A percentile compares a stretch with the other conserved stretches of the same genome.
Conservation (phyloP, 768 basidiomycete species). For the Leccinum rimulosum region DNA sequence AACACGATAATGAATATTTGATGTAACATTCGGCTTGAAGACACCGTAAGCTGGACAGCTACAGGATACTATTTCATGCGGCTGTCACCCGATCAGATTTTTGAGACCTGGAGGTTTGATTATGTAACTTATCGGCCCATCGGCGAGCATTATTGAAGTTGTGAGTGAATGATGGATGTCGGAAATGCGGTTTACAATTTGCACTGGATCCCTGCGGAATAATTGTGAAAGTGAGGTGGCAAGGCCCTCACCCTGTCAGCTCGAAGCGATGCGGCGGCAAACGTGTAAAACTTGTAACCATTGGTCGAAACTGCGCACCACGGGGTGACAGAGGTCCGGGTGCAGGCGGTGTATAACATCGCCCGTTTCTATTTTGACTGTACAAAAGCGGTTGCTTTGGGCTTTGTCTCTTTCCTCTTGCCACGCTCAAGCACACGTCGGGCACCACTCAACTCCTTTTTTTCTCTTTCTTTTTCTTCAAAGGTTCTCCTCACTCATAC, state of each 20-base stretch:
- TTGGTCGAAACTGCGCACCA: neutral
- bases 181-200: neutral
- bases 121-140: neutral
- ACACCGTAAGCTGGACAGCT: neutral
- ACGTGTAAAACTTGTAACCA: neutral
- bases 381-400: constrained; percentile 25
- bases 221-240: neutral
- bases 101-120: neutral
- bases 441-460: neutral
- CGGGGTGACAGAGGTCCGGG: constrained; percentile 31
- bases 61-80: neutral
- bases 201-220: neutral
- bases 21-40: neutral
- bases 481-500: constrained; percentile 4
- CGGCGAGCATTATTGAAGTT: no score
- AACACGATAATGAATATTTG: neutral
- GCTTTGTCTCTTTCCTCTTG: constrained; percentile 18
- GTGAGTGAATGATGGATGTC: no score
- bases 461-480: neutral
- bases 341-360: constrained; percentile 34
- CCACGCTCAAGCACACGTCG: neutral
- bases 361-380: constrained; percentile 27
- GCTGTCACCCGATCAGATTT: no score
- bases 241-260: neutral
- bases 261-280: neutral